These are phyloP conservation scores for Lachnellula occidentalis DNA, from an alignment of 2,329 filamentous ascomycete species.

Conservation along the genomic window DNA sequence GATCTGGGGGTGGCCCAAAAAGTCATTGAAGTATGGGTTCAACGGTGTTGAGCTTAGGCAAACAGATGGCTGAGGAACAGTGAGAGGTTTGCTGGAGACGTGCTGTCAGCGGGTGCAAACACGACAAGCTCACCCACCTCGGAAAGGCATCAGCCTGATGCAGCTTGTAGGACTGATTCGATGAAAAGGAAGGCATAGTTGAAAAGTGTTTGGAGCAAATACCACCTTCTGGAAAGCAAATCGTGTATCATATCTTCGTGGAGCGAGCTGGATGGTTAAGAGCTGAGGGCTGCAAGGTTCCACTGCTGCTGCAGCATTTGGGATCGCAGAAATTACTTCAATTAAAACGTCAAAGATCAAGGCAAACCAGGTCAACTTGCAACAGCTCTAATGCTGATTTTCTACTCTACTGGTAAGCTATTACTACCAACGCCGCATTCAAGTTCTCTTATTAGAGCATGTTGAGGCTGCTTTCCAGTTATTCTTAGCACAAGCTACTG, in stretches of 20 bases:
- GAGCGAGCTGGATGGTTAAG: background rate
- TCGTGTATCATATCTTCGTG: background rate
- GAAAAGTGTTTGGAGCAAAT: background rate
- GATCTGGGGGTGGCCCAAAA: background rate
- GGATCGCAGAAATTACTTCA: background rate
- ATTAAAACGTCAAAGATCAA: background rate
- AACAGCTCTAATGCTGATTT: background rate
- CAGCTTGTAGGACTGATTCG: background rate
- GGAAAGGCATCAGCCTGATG: background rate
- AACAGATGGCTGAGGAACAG: background rate
- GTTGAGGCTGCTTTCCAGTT: background rate
- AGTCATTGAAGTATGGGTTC: background rate
- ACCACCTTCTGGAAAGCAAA: background rate
- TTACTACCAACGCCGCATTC: too few species aligned
- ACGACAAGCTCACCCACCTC: background rate
- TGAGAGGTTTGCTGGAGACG: background rate
- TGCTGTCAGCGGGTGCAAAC: background rate
- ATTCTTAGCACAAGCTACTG: background rate
- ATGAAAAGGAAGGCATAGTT: too few species aligned
- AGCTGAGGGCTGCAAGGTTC: background rate
- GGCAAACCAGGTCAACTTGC: background rate
- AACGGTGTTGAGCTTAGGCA: background rate
- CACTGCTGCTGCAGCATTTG: background rate
- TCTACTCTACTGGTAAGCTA: background rate
- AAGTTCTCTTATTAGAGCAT: background rate